phyloP scores from a whole-genome alignment of 768 basidiomycete genomes.

The Holtermannia corniformis region DNA sequence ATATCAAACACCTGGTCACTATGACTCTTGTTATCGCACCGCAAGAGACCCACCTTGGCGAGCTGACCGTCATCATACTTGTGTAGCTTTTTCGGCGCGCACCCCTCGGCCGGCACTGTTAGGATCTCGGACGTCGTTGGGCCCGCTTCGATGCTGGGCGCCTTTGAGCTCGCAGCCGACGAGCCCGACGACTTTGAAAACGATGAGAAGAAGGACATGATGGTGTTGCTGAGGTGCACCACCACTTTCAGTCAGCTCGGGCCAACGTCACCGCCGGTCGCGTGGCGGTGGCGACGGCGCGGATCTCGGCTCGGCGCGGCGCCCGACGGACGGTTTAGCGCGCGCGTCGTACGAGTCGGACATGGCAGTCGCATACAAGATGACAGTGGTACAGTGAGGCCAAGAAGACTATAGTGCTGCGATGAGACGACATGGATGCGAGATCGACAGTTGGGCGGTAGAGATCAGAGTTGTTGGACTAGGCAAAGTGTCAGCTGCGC shows the following conservation, averaged over 20 bases:
- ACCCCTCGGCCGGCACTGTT: constrained; percentile 49
- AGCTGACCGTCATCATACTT: constrained; percentile 58
- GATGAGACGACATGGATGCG: too few relatives aligned
- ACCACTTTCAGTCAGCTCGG: not conserved
- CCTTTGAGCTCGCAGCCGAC: not conserved
- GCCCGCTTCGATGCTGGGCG: not conserved
- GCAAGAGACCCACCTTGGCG: constrained; percentile 39
- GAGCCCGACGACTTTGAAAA: not conserved
- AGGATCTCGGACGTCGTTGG: constrained; percentile 43
- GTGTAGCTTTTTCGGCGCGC: constrained; percentile 51
- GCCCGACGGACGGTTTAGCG: too few relatives aligned
- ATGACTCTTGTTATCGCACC: too few relatives aligned
- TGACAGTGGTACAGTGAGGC: too few relatives aligned
- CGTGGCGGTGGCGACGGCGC: too few relatives aligned
- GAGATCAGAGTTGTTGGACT: constrained; percentile 2
- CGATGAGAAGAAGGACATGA: not conserved
- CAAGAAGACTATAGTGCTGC: too few relatives aligned
- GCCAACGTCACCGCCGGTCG: not conserved
- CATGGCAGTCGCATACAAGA: too few relatives aligned
- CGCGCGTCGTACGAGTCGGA: too few relatives aligned
- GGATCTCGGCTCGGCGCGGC: too few relatives aligned
- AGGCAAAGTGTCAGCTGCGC: not conserved
- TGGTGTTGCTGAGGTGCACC: not conserved
- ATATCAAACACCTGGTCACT: too few relatives aligned
- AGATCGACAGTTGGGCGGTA: too few relatives aligned